Evolutionary conservation across 2,329 filamentous ascomycete genomes (phyloP), one percentile per base, ranked within the genome.

Genomic region (Neocatenulostroma microsporum): DNA sequence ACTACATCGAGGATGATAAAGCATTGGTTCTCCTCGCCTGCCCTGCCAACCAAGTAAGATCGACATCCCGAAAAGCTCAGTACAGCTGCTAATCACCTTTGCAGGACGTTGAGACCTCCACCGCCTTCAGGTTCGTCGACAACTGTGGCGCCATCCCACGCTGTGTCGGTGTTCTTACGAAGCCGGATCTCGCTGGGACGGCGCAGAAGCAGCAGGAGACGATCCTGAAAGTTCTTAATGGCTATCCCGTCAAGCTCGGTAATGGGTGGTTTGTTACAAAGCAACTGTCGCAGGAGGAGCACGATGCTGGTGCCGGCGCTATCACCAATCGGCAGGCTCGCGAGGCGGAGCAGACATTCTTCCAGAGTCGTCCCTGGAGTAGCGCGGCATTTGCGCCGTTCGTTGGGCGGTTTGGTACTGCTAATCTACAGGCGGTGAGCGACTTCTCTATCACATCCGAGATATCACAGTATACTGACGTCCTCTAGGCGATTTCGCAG

Each of bases 221-320:
- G 14, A 34, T 54, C 15, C 14, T 46, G 6, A 25, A 30, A 1
- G 45, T 59, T 13, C 67, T 94, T 4, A 63, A 67, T 0, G 76
- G 77, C 0, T 84, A 84, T 41, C 53, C 56, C 0, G 72, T 88
- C 0, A 80, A 78, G 14, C 17, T 21, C 14, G 13, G 0, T 69
- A 12, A 84, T n/a, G 83, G 82, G 0, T 94, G 89, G 52, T 93
- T 80, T 7, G 84, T 88, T 0, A 83, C 80, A 0, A 75, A 81
- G 1, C 79, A 80, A 3, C 72, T 74, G 62, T 64, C 62, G 1
- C 69, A 75, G 33, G 62, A 69, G 0, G 62, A 80, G 1, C 61
- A 73, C 0, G 54, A 70, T 10, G 45, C 58, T 0, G 7, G 15
- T 5, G 24, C 21, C 8, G 18, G 27, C 14, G 45, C 55, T 0